Percentiles rank a stretch among this genome's conserved stretches.
Conservation (phyloP, 257 asterid genomes). For the Fraxinus americana region DNA sequence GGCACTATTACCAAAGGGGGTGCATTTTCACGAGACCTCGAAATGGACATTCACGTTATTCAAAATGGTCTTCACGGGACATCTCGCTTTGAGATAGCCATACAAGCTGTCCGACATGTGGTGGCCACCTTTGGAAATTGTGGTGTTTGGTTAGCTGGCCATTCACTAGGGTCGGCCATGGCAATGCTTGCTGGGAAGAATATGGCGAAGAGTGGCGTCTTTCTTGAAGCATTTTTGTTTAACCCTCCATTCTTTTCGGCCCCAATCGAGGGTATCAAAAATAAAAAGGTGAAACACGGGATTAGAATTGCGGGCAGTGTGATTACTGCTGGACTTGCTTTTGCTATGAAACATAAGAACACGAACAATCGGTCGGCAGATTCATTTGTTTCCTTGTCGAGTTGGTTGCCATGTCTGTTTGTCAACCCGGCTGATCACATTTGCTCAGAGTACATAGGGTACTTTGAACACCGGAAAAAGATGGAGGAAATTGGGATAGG, state of each 20-base stretch:
- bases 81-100: slow-evolving; percentile 70
- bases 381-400: slow-evolving; percentile 49
- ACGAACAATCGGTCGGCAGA: slow-evolving; percentile 39
- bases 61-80: slow-evolving; percentile 76
- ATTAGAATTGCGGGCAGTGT: slow-evolving; percentile 78
- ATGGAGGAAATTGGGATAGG: slow-evolving; percentile 87
- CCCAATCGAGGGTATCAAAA: slow-evolving; percentile 76
- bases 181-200: slow-evolving; percentile 81
- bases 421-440: slow-evolving; percentile 74
- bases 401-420: slow-evolving; percentile 70
- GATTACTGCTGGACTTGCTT: slow-evolving; percentile 82
- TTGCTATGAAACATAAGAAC: slow-evolving; percentile 61
- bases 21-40: slow-evolving; percentile 66
- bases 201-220: slow-evolving; percentile 64
- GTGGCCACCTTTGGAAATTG: slow-evolving; percentile 67
- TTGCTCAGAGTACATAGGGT: slow-evolving; percentile 80
- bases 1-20: slow-evolving; percentile 88
- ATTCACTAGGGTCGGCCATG: slow-evolving; percentile 88
- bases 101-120: slow-evolving; percentile 68
- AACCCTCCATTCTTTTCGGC: slow-evolving; percentile 89
- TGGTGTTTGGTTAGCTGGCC: slow-evolving; percentile 79
- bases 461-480: slow-evolving; percentile 76
- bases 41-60: slow-evolving; percentile 63
- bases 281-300: slow-evolving; percentile 71
- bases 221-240: slow-evolving; percentile 68